Conservation (phyloP, 1,139 yeast species). For the Candida albicans region DNA sequence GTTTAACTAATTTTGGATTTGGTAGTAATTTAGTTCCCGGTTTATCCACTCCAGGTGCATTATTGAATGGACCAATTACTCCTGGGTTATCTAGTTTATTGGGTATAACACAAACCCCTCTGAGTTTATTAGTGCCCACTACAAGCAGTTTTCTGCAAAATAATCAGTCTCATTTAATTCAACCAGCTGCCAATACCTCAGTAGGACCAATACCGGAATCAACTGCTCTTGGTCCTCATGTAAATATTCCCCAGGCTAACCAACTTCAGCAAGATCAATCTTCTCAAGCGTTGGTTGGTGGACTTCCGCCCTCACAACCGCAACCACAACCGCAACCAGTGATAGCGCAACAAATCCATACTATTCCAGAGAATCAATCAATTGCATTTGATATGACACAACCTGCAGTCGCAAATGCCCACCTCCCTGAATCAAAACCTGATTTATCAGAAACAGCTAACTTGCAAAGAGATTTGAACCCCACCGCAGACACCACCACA, state of each 20-base stretch:
- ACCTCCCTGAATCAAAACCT: not conserved
- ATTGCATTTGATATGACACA: not conserved
- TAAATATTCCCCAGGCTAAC: no score
- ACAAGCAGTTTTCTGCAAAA: not conserved
- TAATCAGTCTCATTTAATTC: no score
- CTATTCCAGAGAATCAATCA: slow-evolving; percentile 2
- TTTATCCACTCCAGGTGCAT: slow-evolving; percentile 45
- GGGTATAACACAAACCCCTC: slow-evolving; percentile 24
- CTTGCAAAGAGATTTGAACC: not conserved
- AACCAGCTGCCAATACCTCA: not conserved
- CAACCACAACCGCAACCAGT: slow-evolving; percentile 11
- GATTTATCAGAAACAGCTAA: not conserved
- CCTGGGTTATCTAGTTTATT: slow-evolving; percentile 47
- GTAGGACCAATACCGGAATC: slow-evolving; percentile 16
- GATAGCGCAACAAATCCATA: slow-evolving; percentile 7
- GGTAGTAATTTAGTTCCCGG: slow-evolving; percentile 34
- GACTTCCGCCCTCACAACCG: slow-evolving; percentile 3
- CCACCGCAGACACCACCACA: not conserved
- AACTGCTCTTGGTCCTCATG: not conserved
- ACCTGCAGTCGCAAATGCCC: no score
- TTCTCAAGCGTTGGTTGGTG: not conserved
- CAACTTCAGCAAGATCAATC: slow-evolving; percentile 10
- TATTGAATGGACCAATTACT: slow-evolving; percentile 45
- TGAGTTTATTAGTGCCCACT: not conserved
- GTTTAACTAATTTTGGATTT: slow-evolving; percentile 33